Conservation (phyloP, 116 monocot species). For the Posidonia oceanica region DNA sequence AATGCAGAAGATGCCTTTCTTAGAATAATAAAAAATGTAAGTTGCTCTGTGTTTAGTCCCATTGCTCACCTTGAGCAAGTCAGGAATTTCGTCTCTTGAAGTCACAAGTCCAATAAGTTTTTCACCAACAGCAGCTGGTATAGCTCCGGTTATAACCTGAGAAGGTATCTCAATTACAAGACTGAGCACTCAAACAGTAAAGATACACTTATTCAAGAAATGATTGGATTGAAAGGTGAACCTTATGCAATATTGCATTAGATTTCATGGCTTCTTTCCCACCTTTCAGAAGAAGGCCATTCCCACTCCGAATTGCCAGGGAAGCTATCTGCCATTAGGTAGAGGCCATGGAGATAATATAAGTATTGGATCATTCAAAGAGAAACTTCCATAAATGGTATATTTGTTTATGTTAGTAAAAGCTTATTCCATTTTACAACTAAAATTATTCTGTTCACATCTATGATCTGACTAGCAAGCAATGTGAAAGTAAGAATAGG, state of each 20-base stretch:
- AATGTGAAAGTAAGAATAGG: no score
- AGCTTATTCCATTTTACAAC: no score
- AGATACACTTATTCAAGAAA: neutral
- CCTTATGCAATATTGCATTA: slow-evolving; percentile 86
- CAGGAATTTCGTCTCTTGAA: slow-evolving; percentile 75
- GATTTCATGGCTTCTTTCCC: slow-evolving; percentile 93
- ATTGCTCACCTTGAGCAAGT: slow-evolving; percentile 58
- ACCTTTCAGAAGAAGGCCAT: slow-evolving; percentile 93
- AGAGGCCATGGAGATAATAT: no score
- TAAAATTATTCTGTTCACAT: no score
- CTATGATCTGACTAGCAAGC: no score
- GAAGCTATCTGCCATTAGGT: slow-evolving; percentile 51
- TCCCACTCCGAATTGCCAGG: slow-evolving; percentile 88
- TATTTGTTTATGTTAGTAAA: no score
- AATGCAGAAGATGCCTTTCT: no score
- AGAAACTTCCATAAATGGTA: no score
- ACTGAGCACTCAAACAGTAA: neutral
- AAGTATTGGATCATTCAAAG: no score
- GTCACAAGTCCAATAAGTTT: slow-evolving; percentile 77
- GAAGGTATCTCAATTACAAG: neutral
- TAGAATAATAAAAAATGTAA: neutral
- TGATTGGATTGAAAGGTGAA: neutral
- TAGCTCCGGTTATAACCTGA: slow-evolving; percentile 79
- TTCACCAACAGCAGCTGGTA: slow-evolving; percentile 57
- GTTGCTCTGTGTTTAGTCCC: neutral